phyloP scores from a whole-genome alignment of 2,329 filamentous ascomycete species.

The Aspergillus sergii region DNA sequence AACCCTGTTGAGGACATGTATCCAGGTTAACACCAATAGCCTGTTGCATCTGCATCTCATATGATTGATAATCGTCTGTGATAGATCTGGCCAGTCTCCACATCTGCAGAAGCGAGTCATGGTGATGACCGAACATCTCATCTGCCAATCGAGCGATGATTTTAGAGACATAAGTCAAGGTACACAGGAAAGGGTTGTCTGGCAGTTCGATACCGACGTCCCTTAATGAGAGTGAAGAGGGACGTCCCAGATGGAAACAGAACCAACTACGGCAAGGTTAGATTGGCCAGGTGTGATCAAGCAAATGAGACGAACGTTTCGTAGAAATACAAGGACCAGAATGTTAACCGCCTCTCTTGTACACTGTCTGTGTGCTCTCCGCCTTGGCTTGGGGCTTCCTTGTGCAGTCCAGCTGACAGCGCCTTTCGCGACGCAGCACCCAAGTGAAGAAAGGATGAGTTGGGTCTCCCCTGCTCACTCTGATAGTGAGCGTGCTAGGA shows the following conservation, averaged over 20 bases:
- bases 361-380: conserved; percentile 36
- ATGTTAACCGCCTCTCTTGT: conserved; percentile 41
- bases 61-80: conserved; percentile 31
- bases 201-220: conserved; percentile 42
- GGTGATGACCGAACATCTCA: conserved; percentile 45
- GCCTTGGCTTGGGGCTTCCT: conserved; percentile 38
- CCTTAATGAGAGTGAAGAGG: conserved; percentile 42
- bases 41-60: conserved; percentile 30
- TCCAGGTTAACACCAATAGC: conserved; percentile 40
- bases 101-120: conserved; percentile 44
- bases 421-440: conserved; percentile 48
- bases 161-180: conserved; percentile 41
- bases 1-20: conserved; percentile 38
- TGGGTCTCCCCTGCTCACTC: conserved; percentile 48
- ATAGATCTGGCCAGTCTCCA: conserved; percentile 40
- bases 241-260: conserved; percentile 48
- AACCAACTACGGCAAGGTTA: conserved; percentile 40
- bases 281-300: background rate
- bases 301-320: conserved; percentile 40
- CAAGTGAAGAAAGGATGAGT: conserved; percentile 46
- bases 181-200: conserved; percentile 42
- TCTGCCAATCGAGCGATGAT: conserved; percentile 45
- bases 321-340: conserved; percentile 47
- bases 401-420: conserved; percentile 48
- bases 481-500: conserved; percentile 45